phyloP scores from a whole-genome alignment of 1,284 basidiomycete species.

The Xerocomus nothofagi region DNA sequence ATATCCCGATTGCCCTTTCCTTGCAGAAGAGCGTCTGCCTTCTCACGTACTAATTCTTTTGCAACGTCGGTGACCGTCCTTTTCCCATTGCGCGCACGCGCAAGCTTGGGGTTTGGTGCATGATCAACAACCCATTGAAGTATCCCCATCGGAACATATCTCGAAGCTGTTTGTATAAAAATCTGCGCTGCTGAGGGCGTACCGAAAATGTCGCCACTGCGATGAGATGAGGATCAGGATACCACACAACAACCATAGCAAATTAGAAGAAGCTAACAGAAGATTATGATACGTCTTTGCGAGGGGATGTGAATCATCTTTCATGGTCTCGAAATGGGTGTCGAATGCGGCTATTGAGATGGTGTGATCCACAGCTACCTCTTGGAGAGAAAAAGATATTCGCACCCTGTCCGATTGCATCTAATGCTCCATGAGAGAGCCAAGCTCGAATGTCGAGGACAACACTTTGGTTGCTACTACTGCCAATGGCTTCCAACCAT shows the following conservation, averaged over 20 bases:
- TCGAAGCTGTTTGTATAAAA: slow-evolving; percentile 14
- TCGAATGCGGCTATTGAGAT: slow-evolving; percentile 42
- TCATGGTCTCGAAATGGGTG: slow-evolving; percentile 38
- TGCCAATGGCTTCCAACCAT: slow-evolving; percentile 44
- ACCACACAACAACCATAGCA: neutral
- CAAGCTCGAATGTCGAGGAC: slow-evolving; percentile 42
- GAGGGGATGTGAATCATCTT: slow-evolving; percentile 40
- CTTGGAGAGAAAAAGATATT: neutral
- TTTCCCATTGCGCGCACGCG: slow-evolving; percentile 35
- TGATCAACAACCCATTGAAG: slow-evolving; percentile 40
- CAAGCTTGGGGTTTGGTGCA: slow-evolving; percentile 38
- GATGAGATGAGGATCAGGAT: neutral
- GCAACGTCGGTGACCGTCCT: slow-evolving; percentile 29
- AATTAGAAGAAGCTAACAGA: slow-evolving; percentile 30
- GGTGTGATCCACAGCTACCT: neutral
- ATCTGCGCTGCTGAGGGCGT: slow-evolving; percentile 17
- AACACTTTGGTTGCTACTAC: slow-evolving; percentile 23
- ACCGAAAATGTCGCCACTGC: slow-evolving; percentile 24
- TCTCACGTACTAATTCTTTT: slow-evolving; percentile 42
- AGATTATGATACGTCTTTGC: slow-evolving; percentile 35
- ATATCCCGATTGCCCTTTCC: slow-evolving; percentile 39
- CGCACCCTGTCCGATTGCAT: slow-evolving; percentile 47
- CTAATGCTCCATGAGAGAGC: slow-evolving; percentile 42
- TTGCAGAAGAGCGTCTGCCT: slow-evolving; percentile 36
- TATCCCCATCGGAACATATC: slow-evolving; percentile 26